phyloP scores from a whole-genome alignment of 2,329 filamentous ascomycete genomes.

The Mollisia scopiformis region DNA sequence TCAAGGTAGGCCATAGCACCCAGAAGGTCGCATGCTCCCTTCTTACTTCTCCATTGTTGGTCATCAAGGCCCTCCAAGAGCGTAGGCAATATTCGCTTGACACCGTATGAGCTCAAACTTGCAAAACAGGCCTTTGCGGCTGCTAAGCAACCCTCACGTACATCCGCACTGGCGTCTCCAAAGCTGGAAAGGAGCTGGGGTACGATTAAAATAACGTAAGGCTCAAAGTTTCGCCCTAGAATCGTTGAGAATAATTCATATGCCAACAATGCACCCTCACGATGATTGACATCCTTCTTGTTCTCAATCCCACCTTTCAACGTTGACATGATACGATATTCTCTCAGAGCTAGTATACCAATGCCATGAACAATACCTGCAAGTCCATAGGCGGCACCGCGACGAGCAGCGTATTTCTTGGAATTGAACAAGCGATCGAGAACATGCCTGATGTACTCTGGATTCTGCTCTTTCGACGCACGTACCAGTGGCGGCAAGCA shows the following conservation, averaged over 20 bases:
- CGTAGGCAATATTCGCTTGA: constrained; percentile 91
- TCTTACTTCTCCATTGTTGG: constrained; percentile 97
- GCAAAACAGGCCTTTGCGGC: constrained; percentile 94
- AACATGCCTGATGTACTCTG: constrained; percentile 79
- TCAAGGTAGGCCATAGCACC: constrained; percentile 99
- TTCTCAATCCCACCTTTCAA: constrained; percentile 87
- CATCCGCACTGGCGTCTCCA: constrained; percentile 84
- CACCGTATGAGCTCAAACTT: constrained; percentile 90
- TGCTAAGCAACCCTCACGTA: constrained; percentile 89
- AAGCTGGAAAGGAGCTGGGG: constrained; percentile 89
- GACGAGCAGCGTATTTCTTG: constrained; percentile 89
- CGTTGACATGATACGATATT: constrained; percentile 83
- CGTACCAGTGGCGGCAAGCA: constrained; percentile 91
- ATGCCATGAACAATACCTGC: constrained; percentile 89
- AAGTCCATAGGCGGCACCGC: constrained; percentile 92
- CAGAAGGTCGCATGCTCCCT: constrained; percentile 93
- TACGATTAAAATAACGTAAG: constrained; percentile 94
- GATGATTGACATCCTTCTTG: constrained; percentile 87
- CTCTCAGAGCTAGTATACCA: constrained; percentile 78
- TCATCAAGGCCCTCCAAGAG: constrained; percentile 92
- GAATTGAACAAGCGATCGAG: constrained; percentile 81
- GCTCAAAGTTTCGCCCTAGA: constrained; percentile 88
- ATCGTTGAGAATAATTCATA: constrained; percentile 89
- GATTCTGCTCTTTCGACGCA: constrained; percentile 76
- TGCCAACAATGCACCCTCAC: constrained; percentile 85